Evolutionary conservation across 495 filamentous ascomycete genomes (phyloP), one percentile per base, ranked within the genome.

Genomic region (Cercophora scortea): DNA sequence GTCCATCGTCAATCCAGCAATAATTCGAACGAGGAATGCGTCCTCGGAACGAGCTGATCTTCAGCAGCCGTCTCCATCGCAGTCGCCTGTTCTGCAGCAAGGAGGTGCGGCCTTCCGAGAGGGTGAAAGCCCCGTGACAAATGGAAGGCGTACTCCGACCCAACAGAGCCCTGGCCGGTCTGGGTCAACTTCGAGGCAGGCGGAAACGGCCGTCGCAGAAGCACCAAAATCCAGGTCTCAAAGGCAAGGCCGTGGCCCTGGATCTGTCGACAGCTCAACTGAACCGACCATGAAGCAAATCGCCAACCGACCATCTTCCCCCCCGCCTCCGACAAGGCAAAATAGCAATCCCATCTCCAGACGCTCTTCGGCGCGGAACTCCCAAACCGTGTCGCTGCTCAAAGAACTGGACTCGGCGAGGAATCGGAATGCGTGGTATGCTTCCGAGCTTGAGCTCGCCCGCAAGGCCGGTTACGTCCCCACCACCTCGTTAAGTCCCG

Each of bases 391-490:
- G 39, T 74, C 79, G 0, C 61, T 93, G 42, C 71, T 88, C 18
- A 87, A 89, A 61, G 94, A 97, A 55, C 77, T 99, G 6, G 90
- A 97, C 61, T 71, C 81, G 4, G 74, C 84, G 9, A 89, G 86
- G 62, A 88, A 84, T 57, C 83, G 86, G 19, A 97, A 95, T 66
- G 90, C 92, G 1, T 99, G 93, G 93, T 96, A 93, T 69, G 90
- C 90, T 7, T 95, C 92, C 2, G 93, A 99, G 67, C 71, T 99
- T 32, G 88, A 93, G 13, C 68, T 97, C 50, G 93, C 93, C 4
- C 81, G 85, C 44, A 91, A 94, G 67, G 83, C 87, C 9, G 93
- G 93, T 8, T 97, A 96, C 62, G 76, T 79, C 8, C 82, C 87
- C 12, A 89, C 82, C 58, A 66, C 84, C 1, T 83, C 87, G 11